phyloP scores from a whole-genome alignment of 106 monocot species.

The Acanthochlamys bracteata region DNA sequence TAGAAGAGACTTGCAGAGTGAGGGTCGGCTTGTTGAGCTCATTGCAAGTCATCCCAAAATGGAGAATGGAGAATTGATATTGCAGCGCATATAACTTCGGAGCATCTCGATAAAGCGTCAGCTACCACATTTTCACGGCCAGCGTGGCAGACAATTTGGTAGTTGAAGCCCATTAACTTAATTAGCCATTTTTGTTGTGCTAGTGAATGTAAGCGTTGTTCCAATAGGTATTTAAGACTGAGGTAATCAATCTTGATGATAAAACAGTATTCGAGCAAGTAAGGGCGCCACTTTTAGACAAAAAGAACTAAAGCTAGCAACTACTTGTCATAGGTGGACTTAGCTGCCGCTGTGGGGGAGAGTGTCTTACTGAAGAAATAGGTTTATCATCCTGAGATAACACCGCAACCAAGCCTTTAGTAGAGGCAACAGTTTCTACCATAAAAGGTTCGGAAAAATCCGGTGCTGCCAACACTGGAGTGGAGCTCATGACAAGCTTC shows the following conservation, averaged over 20 bases:
- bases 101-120: neutral
- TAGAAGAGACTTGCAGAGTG: too few species aligned
- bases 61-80: too few species aligned
- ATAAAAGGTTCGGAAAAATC: constrained; percentile 1
- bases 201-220: neutral
- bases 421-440: neutral
- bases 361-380: neutral
- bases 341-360: neutral
- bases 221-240: neutral
- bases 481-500: neutral
- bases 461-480: neutral
- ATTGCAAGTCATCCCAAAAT: neutral
- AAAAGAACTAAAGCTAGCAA: neutral
- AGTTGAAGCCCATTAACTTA: neutral
- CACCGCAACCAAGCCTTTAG: neutral
- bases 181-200: neutral
- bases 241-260: neutral
- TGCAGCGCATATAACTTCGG: too few species aligned
- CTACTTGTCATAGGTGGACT: neutral
- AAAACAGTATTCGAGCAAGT: neutral
- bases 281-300: neutral
- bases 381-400: neutral
- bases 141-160: neutral
- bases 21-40: neutral
- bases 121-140: neutral